Conservation (phyloP, 2,329 filamentous ascomycete genomes). For the Aplosporella prunicola region DNA sequence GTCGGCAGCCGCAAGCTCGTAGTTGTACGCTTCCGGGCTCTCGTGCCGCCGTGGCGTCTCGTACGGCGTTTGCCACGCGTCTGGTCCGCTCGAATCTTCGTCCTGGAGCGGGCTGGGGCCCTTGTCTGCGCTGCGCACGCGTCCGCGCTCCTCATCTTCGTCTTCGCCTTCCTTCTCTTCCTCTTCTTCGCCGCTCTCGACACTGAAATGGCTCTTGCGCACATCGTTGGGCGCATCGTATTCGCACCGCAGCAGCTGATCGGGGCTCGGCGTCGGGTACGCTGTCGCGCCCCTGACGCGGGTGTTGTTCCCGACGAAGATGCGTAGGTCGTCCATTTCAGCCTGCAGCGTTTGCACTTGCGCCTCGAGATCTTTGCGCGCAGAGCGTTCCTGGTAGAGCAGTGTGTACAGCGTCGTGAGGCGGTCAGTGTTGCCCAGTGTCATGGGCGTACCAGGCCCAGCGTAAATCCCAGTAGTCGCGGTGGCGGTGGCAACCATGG, state of each 20-base stretch:
- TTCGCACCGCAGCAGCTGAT: conserved; percentile 11
- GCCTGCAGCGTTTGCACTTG: conserved; percentile 23
- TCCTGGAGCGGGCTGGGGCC: too few relatives aligned
- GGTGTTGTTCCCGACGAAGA: conserved; percentile 20
- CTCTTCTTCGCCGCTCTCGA: conserved; percentile 3
- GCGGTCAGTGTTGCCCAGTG: conserved; percentile 11
- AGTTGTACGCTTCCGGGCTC: too few relatives aligned
- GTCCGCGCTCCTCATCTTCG: too few relatives aligned
- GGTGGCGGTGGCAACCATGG: conserved; percentile 5
- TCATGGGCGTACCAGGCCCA: too few relatives aligned
- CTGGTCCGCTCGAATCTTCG: too few relatives aligned
- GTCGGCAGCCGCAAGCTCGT: too few relatives aligned
- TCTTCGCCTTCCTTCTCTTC: too few relatives aligned
- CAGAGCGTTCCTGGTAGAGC: conserved; percentile 22
- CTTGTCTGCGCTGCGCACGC: too few relatives aligned
- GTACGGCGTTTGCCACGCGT: too few relatives aligned
- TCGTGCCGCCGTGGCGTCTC: too few relatives aligned
- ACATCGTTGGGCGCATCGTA: not conserved
- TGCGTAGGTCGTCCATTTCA: conserved; percentile 23
- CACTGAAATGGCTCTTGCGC: conserved; percentile 8
- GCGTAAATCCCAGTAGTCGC: too few relatives aligned
- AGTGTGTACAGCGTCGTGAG: conserved; percentile 19
- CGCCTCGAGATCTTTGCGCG: conserved; percentile 25
- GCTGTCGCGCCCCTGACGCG: conserved; percentile 11
- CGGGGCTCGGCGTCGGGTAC: conserved; percentile 27